Percentiles rank a stretch among this genome's conserved stretches.
Conservation (phyloP, 2,329 filamentous ascomycete genomes). For the Fusarium sp. region DNA sequence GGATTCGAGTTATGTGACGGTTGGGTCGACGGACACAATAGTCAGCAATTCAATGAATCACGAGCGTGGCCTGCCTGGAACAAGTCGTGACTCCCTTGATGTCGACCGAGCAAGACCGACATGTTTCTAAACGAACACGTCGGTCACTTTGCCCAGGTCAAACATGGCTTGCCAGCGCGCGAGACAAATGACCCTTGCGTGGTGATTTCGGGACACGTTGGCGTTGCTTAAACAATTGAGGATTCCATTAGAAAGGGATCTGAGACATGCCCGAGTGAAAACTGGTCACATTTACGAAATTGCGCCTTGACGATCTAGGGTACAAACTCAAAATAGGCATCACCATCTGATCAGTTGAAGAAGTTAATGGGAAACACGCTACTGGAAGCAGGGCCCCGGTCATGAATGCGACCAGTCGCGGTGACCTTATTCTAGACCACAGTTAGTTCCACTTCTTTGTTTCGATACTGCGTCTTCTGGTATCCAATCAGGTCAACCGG, state of each 20-base stretch:
- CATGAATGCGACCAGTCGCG: not conserved
- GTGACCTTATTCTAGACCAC: not conserved
- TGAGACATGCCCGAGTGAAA: not conserved
- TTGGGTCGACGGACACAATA: too few species aligned
- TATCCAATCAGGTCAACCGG: slow-evolving; percentile 4
- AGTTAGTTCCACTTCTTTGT: not conserved
- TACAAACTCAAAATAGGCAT: not conserved
- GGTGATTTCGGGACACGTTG: slow-evolving; percentile 3
- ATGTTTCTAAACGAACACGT: too few species aligned
- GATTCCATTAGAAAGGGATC: slow-evolving; percentile 4
- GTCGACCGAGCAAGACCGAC: too few species aligned
- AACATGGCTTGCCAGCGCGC: not conserved
- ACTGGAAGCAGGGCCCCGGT: not conserved
- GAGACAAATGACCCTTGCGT: not conserved
- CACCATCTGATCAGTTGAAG: too few species aligned
- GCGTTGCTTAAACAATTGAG: not conserved
- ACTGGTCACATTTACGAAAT: not conserved
- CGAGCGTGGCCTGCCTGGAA: too few species aligned
- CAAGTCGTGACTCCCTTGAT: too few species aligned
- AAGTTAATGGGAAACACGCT: too few species aligned
- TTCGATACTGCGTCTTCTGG: slow-evolving; percentile 2
- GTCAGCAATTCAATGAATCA: too few species aligned
- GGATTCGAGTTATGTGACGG: too few species aligned
- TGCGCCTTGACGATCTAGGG: not conserved
- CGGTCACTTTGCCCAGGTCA: not conserved